Base-by-base conservation (phyloP, 129 eudicot genomes). In the Scalesia atractyloides region DNA sequence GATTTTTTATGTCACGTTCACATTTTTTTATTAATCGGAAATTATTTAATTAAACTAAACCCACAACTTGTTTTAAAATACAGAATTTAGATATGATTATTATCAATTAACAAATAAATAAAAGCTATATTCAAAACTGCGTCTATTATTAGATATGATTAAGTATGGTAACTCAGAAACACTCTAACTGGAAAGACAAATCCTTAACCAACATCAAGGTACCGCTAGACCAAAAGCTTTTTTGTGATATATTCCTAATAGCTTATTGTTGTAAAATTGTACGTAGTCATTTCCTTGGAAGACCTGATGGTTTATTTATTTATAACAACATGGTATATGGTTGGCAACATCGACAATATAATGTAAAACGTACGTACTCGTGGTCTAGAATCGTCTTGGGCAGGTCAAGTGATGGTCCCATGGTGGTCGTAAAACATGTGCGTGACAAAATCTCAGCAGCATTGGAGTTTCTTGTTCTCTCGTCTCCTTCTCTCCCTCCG, bases 341-440 rank as follows among this genome's bases (percentile, higher is more conserved):
- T 48, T 20, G 2, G 3, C 17, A 3, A 9, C 7, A 18, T 66
- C 15, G 24, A 3, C 10, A 48, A 48, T 10, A n/a, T 41, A 5
- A 49, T 17, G 8, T 26, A 65, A 75, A 66, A 77, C 93, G 20
- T 90, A 77, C 93, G 20, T 90, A 90, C 96, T 90, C 91, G 9
- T 90, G 96, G 36, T 90, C 93, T 2, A 87, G 81, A 80, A 90
- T 87, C 73, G 74, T 90, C 73, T 79, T 76, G 6, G 96, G 93
- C 67, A 90, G 68, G 69, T 87, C 87, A 58, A 66, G 85, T 33
- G 87, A 65, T 34, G 93, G 59, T 33, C 89, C 88, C 67, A 70
- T 63, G 49, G 59, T 7, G 30, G 77, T 80, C 0, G 88, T 88
- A 64, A 90, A 90, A 62, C 69, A 66, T 36, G 96, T 85, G 3